phyloP scores from a whole-genome alignment of 345 rosid species.

The Acer campestre region DNA sequence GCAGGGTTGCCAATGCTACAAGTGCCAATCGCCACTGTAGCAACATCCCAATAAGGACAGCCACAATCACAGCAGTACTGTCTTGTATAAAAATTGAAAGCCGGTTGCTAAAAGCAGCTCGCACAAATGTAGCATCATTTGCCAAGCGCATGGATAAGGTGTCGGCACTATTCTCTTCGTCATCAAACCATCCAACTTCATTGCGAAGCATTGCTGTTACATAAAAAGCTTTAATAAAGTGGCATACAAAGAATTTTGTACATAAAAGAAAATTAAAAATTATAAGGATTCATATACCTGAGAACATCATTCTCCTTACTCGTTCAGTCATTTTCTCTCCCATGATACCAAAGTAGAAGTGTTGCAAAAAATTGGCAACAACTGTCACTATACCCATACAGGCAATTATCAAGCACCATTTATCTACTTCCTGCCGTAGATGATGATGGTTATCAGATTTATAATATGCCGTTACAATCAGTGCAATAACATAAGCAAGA shows the following conservation, averaged over 20 bases:
- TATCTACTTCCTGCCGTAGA: conserved; percentile 74
- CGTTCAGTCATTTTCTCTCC: conserved; percentile 99
- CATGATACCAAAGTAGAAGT: conserved; percentile 98
- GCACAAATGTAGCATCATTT: conserved; percentile 98
- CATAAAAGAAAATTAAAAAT: conserved; percentile 8
- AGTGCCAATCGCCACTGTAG: conserved; percentile 97
- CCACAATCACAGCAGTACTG: conserved; percentile 87
- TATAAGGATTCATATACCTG: conserved; percentile 54
- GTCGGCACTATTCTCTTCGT: conserved; percentile 95
- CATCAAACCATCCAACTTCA: conserved; percentile 99
- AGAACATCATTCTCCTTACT: conserved; percentile 99
- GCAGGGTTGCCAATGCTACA: conserved; percentile 91
- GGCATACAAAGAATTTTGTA: conserved; percentile 20
- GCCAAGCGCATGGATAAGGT: conserved; percentile 98
- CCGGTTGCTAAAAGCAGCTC: conserved; percentile 98
- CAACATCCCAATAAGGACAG: conserved; percentile 82
- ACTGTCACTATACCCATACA: conserved; percentile 98
- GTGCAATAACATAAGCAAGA: conserved; percentile 87
- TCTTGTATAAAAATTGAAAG: conserved; percentile 99
- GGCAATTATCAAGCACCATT: conserved; percentile 98
- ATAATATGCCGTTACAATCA: conserved; percentile 85
- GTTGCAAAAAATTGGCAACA: conserved; percentile 96
- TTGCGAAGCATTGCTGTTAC: conserved; percentile 94
- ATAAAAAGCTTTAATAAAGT: conserved; percentile 25
- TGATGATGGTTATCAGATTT: conserved; percentile 39